A percentile compares a stretch with the other conserved stretches of the same genome.
Evolutionary conservation across 2,329 filamentous ascomycete species (phyloP).

Genomic region (Fusarium sp.): DNA sequence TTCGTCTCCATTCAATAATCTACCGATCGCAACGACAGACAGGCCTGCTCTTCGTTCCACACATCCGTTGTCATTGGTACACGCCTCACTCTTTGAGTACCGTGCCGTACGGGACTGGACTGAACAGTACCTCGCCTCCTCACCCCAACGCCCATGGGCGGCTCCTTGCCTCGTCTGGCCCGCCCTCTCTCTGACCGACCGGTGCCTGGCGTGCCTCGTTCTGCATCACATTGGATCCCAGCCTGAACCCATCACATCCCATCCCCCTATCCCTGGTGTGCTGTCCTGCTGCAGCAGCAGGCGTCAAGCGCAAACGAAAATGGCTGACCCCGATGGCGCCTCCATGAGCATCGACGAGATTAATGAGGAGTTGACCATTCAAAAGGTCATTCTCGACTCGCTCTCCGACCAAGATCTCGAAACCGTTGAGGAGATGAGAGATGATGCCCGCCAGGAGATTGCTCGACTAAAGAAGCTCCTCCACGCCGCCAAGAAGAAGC

Average conservation of each 20-base stretch:
- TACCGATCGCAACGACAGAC: not conserved
- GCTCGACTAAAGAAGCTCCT: slow-evolving; percentile 49
- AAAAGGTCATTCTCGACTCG: slow-evolving; percentile 57
- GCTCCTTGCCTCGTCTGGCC: slow-evolving; percentile 23
- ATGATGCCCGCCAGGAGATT: slow-evolving; percentile 44
- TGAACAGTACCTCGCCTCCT: not conserved
- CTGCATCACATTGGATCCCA: slow-evolving; percentile 4
- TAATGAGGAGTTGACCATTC: slow-evolving; percentile 56
- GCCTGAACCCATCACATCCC: not conserved
- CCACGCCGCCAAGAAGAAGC: slow-evolving; percentile 11
- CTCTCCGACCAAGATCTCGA: slow-evolving; percentile 47
- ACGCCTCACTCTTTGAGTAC: not conserved
- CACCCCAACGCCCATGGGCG: slow-evolving; percentile 19
- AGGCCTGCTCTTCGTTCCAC: not conserved
- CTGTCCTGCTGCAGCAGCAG: slow-evolving; percentile 17
- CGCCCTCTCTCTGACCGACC: slow-evolving; percentile 23
- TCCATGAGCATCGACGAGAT: slow-evolving; percentile 45
- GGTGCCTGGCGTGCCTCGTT: slow-evolving; percentile 16
- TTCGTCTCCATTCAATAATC: not conserved
- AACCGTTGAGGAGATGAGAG: slow-evolving; percentile 47
- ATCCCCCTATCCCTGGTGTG: slow-evolving; percentile 12
- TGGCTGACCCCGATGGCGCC: slow-evolving; percentile 29
- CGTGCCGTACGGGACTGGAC: not conserved
- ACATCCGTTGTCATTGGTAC: not conserved
- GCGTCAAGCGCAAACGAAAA: slow-evolving; percentile 10